Conservation (phyloP, 1,284 basidiomycete genomes). For the Pseudozyma pruni region DNA sequence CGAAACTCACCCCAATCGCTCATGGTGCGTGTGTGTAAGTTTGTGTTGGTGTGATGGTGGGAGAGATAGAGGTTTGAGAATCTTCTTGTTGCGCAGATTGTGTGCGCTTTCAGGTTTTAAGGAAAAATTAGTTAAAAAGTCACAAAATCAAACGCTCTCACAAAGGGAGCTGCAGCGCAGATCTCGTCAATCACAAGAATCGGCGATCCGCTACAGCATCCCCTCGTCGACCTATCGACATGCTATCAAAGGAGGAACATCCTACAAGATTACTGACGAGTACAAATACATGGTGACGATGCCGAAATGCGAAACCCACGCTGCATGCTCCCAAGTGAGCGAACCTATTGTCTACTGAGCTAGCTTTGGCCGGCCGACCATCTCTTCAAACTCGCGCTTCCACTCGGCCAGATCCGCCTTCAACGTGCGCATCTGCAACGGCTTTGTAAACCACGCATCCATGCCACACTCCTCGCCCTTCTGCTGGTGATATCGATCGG, state of each 20-base stretch:
- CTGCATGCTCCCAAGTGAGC: conserved; percentile 17
- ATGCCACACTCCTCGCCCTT: conserved; percentile 49
- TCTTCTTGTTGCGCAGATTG: too few relatives aligned
- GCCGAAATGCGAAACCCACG: neutral
- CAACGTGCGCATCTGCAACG: conserved; percentile 38
- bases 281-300: neutral
- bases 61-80: neutral
- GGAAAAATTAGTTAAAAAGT: too few relatives aligned
- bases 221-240: too few relatives aligned
- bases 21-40: conserved; percentile 29
- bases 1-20: conserved; percentile 57
- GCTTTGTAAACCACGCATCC: conserved; percentile 53
- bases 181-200: too few relatives aligned
- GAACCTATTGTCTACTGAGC: neutral
- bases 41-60: neutral
- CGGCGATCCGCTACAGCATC: neutral
- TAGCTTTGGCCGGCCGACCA: neutral
- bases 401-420: conserved; percentile 32
- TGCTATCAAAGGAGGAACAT: too few relatives aligned
- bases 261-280: neutral
- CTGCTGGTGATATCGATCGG: conserved; percentile 28
- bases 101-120: too few relatives aligned
- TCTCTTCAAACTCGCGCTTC: conserved; percentile 34
- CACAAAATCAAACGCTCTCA: too few relatives aligned
- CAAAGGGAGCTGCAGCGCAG: too few relatives aligned